These are phyloP conservation scores for Blastocystis sp. DNA, from an alignment of 352 stramenopile genomes.

Conservation along the genomic window DNA sequence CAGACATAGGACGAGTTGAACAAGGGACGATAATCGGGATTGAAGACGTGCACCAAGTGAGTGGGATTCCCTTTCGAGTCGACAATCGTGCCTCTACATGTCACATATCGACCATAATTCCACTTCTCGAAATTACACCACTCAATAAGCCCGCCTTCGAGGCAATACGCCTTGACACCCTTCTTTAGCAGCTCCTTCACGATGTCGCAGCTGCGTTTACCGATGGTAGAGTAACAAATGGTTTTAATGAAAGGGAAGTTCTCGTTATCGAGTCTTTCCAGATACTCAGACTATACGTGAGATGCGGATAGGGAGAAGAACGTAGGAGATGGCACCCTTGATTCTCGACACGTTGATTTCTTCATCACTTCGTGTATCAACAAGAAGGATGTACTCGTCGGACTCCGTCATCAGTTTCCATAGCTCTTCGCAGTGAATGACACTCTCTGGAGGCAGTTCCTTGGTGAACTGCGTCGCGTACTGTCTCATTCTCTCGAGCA, in stretches of 20 bases:
- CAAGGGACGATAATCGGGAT: slow-evolving; percentile 39
- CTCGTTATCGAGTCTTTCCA: slow-evolving; percentile 43
- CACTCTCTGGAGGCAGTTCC: not conserved
- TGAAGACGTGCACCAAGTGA: slow-evolving; percentile 58
- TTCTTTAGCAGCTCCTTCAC: slow-evolving; percentile 31
- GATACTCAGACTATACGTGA: slow-evolving; percentile 16
- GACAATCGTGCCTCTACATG: slow-evolving; percentile 26
- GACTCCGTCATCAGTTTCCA: slow-evolving; percentile 53
- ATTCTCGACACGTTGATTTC: slow-evolving; percentile 48
- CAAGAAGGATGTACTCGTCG: slow-evolving; percentile 41
- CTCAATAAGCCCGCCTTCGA: slow-evolving; percentile 31
- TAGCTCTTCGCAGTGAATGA: slow-evolving; percentile 47
- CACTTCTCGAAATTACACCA: slow-evolving; percentile 51
- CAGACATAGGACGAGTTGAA: slow-evolving; percentile 57
- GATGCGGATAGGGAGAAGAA: too few relatives aligned
- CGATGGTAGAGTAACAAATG: slow-evolving; percentile 55
- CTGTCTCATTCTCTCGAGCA: not conserved
- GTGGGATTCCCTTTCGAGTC: slow-evolving; percentile 20
- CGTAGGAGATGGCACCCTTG: slow-evolving; percentile 31
- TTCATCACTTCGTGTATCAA: slow-evolving; percentile 44
- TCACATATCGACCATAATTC: not conserved
- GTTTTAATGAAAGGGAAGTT: slow-evolving; percentile 65
- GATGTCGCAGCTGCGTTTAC: slow-evolving; percentile 21
- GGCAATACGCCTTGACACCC: slow-evolving; percentile 26
- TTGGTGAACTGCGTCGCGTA: slow-evolving; percentile 15